Percentiles rank a stretch among this genome's conserved stretches.
These are phyloP conservation scores for Rhodotorula sp. DNA, from an alignment of 1,284 basidiomycete species.

Conservation along the genomic window DNA sequence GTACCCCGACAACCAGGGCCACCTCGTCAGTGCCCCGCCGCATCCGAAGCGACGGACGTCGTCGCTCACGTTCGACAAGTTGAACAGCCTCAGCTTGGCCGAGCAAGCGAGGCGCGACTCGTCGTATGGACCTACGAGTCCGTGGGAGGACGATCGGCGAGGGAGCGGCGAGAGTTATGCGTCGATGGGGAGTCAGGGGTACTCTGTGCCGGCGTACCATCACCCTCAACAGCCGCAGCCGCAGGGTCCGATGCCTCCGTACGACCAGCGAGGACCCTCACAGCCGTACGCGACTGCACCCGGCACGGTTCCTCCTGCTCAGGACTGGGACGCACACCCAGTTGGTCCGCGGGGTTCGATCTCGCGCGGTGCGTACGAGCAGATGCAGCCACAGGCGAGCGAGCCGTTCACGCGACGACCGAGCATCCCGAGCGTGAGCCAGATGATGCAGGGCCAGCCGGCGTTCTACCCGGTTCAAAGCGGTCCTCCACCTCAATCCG, in stretches of 20 bases:
- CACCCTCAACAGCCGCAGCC: background rate
- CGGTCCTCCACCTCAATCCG: conserved; percentile 2
- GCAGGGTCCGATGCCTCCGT: too few relatives aligned
- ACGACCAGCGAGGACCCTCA: background rate
- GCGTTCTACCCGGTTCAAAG: conserved; percentile 6
- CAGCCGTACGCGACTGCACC: background rate
- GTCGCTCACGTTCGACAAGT: conserved; percentile 30
- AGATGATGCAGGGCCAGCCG: conserved; percentile 31
- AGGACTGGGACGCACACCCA: conserved; percentile 3
- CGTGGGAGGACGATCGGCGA: conserved; percentile 36
- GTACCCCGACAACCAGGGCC: background rate
- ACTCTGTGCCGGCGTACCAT: conserved; percentile 10
- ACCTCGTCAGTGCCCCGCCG: background rate
- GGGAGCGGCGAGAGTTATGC: conserved; percentile 29
- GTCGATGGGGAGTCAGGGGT: conserved; percentile 15
- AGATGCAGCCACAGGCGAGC: background rate
- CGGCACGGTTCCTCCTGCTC: background rate
- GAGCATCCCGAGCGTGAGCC: conserved; percentile 33
- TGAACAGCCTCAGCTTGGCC: conserved; percentile 13
- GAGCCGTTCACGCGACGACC: conserved; percentile 16
- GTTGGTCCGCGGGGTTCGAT: conserved; percentile 24
- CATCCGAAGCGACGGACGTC: conserved; percentile 29
- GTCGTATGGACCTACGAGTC: background rate
- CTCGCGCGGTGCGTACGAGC: conserved; percentile 18
- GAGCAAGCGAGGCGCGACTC: conserved; percentile 27